Percentiles rank a stretch among this genome's conserved stretches.
phyloP scores from a whole-genome alignment of 306 rosid genomes.

The Quercus robur region DNA sequence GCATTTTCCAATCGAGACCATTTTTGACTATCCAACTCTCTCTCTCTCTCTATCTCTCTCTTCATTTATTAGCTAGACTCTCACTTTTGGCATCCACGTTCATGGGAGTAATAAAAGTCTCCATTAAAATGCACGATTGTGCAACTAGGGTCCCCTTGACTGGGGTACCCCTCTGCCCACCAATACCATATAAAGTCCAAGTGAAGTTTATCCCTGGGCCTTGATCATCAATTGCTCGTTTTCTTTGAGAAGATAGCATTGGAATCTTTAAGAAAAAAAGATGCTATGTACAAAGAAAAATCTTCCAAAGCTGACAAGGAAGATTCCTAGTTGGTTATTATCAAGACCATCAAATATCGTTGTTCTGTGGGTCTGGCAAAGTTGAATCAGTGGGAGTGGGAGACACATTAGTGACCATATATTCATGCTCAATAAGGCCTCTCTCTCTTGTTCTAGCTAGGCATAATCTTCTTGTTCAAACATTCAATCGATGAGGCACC shows the following conservation, averaged over 20 bases:
- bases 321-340: slow-evolving; percentile 52
- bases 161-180: slow-evolving; percentile 29
- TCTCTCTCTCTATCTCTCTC: slow-evolving; percentile 4
- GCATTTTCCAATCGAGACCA: slow-evolving; percentile 7
- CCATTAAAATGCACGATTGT: slow-evolving; percentile 19
- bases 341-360: not conserved
- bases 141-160: slow-evolving; percentile 46
- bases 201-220: slow-evolving; percentile 28
- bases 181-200: slow-evolving; percentile 25
- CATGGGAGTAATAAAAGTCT: slow-evolving; percentile 46
- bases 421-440: slow-evolving; percentile 20
- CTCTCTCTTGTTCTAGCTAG: not conserved
- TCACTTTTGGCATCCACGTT: slow-evolving; percentile 41
- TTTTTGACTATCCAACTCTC: not conserved
- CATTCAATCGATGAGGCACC: slow-evolving; percentile 26
- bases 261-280: slow-evolving; percentile 43
- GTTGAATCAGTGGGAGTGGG: not conserved
- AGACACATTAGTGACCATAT: slow-evolving; percentile 27
- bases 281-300: slow-evolving; percentile 7
- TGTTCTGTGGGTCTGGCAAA: slow-evolving; percentile 2
- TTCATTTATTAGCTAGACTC: slow-evolving; percentile 24
- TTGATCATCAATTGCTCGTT: not conserved
- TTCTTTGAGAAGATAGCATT: slow-evolving; percentile 46
- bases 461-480: slow-evolving; percentile 20
- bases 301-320: slow-evolving; percentile 44